Evolutionary conservation across 2,329 filamentous ascomycete species (phyloP), one percentile per base, ranked within the genome.

Genomic region (Colletotrichum sp.): DNA sequence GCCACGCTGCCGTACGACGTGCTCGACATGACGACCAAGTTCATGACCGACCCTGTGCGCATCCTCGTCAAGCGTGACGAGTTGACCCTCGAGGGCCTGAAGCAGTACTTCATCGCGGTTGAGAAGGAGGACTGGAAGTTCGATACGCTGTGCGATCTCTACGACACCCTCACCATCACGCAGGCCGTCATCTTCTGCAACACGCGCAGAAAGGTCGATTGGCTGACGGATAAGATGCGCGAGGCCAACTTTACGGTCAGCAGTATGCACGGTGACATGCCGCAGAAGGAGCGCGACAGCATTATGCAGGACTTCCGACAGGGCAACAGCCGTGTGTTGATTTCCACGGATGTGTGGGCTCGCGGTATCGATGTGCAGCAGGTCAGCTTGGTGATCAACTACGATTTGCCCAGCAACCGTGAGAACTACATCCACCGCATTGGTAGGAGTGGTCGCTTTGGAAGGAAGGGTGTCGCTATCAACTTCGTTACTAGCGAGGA

Each of bases 101-200:
- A 99, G 89, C 97, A 99, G 86, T 99, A 98, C 89, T 99, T 98
- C 85, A 99, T 99, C 82, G 97, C 97, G 3, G 97, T 99, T 25
- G 97, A 99, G 87, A 99, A 98, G 89, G 97, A 99, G 86, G 97
- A 99, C 85, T 99, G 97, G 97, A 99, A 99, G 86, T 98, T 99
- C 81, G 97, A 99, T 85, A 99, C 97, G 4, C 93, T 99, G 6
- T 99, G 96, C 86, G 97, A 99, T 88, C 93, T 99, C 74, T 99
- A 99, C 90, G 97, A 99, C 85, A 99, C 97, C 15, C 91, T 99
- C 61, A 99, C 97, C 71, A 99, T 99, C 83, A 99, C 97, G 19
- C 97, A 99, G 88, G 97, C 97, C 62, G 97, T 99, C 85, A 99
- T 99, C 85, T 99, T 99, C 90, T 99, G 97, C 91, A 99, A 99